phyloP scores from a whole-genome alignment of 2,329 filamentous ascomycete genomes.

The Teratosphaeria destructans region DNA sequence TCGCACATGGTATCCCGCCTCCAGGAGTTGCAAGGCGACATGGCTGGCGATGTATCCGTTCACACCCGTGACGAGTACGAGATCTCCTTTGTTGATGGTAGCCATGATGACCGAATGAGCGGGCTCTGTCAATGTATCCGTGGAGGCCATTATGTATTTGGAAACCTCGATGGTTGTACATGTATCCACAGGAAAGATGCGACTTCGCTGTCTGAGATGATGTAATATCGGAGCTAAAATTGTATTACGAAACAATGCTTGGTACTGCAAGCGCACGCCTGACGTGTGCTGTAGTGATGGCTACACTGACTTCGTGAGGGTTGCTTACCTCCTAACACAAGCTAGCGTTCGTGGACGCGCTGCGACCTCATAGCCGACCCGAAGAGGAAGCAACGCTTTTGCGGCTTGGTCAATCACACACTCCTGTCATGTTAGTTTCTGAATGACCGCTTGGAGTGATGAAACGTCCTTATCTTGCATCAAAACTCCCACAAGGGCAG shows the following conservation, averaged over 20 bases:
- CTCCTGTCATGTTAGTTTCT: background rate
- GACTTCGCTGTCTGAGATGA: background rate
- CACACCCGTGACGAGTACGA: constrained; percentile 21
- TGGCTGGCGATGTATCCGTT: constrained; percentile 20
- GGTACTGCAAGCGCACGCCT: background rate
- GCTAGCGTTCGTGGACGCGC: no score
- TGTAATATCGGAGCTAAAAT: background rate
- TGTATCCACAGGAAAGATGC: background rate
- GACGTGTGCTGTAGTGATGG: background rate
- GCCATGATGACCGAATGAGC: constrained; percentile 8
- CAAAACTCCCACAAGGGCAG: background rate
- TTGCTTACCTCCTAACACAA: no score
- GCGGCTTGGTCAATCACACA: background rate
- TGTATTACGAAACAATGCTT: background rate
- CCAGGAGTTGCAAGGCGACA: constrained; percentile 16
- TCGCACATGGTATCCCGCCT: constrained; percentile 19
- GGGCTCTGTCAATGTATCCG: background rate
- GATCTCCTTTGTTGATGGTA: constrained; percentile 14
- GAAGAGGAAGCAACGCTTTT: background rate
- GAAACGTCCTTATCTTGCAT: no score
- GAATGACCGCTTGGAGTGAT: no score
- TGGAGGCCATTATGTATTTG: background rate
- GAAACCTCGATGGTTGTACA: background rate
- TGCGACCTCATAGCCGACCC: background rate
- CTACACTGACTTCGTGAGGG: background rate